A percentile compares a stretch with the other conserved stretches of the same genome.
These are phyloP conservation scores for Trichocladium uniseriatum DNA, from an alignment of 495 filamentous ascomycete genomes.

Conservation along the genomic window DNA sequence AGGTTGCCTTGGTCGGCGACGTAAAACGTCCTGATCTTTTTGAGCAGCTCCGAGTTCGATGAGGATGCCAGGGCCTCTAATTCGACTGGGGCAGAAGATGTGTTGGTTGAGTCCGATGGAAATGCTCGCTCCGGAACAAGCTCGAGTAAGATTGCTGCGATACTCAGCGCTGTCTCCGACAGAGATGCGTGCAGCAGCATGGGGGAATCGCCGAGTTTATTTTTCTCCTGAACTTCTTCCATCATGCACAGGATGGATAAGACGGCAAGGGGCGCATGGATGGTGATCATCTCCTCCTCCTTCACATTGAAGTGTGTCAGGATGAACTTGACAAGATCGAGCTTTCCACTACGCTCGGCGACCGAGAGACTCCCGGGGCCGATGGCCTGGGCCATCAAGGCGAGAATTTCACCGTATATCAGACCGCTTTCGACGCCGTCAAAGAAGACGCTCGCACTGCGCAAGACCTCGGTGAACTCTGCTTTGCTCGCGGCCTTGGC, in stretches of 20 bases:
- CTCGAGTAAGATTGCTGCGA: conserved; percentile 48
- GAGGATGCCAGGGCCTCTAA: conserved; percentile 24
- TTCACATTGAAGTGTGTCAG: conserved; percentile 82
- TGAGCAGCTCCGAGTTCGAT: conserved; percentile 45
- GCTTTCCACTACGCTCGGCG: conserved; percentile 43
- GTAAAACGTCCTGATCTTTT: conserved; percentile 58
- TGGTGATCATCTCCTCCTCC: conserved; percentile 88
- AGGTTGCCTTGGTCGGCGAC: conserved; percentile 46
- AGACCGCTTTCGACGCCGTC: conserved; percentile 90
- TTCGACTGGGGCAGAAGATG: conserved; percentile 15
- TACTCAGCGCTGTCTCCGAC: conserved; percentile 38
- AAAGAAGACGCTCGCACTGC: conserved; percentile 91
- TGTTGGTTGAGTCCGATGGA: conserved; percentile 25
- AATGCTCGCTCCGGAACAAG: conserved; percentile 67
- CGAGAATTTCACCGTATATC: conserved; percentile 76
- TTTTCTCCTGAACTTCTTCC: conserved; percentile 31
- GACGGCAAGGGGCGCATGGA: conserved; percentile 70
- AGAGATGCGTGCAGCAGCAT: conserved; percentile 8
- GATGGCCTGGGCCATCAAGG: conserved; percentile 50
- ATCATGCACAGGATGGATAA: conserved; percentile 59
- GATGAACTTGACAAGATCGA: conserved; percentile 73
- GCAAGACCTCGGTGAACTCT: conserved; percentile 75
- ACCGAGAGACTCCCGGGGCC: conserved; percentile 31
- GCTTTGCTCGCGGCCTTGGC: conserved; percentile 45
- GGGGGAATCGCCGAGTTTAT: conserved; percentile 4